Evolutionary conservation across 345 rosid genomes (phyloP), one percentile per base, ranked within the genome.

Genomic region (Reutealis trisperma): DNA sequence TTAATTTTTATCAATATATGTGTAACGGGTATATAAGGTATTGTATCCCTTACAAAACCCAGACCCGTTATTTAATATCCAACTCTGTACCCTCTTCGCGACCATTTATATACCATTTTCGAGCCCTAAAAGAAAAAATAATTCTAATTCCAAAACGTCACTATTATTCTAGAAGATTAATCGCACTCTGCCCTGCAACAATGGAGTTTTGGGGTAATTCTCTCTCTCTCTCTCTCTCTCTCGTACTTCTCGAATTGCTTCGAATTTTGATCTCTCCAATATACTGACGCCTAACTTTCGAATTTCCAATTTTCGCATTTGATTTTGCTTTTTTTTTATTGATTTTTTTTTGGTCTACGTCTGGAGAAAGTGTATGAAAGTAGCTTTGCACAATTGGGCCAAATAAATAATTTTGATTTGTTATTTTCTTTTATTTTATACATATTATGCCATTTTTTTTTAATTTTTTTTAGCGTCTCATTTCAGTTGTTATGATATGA

Each of bases 181-280:
- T n/a, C 32, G 4, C 52, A 41, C 70, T 42, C 14, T n/a, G 16
- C 18, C 2, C 10, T 1, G 55, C 66, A 70, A 10, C 75, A 42
- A 89, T 89, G 92, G 89, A 89, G 84, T 89, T 89, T 76, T 87
- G 90, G 92, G 89, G 92, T 89, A 84, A 79, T 0, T 13, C 5
- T 61, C 59, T 41, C 42, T 37, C 6, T 55, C 63, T 57, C 32
- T 32, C 37, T 32, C 5, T 61, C 59, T 41, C 42, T 37, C 6
- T 55, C 63, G 19, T 27, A 51, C 27, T 64, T 27, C 24, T 60
- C 25, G 2, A 27, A 27, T 27, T 27, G 30, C 30, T 5, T 27
- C 5, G 21, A 65, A 70, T 37, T 57, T 80, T 63, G 10, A 30
- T 57, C 32, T 34, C 37, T 34, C 44, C 6, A 2, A 49, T 70